Percentiles rank a stretch among this genome's conserved stretches.
phyloP scores from a whole-genome alignment of 257 asterid genomes.

The Voacanga thouarsii region DNA sequence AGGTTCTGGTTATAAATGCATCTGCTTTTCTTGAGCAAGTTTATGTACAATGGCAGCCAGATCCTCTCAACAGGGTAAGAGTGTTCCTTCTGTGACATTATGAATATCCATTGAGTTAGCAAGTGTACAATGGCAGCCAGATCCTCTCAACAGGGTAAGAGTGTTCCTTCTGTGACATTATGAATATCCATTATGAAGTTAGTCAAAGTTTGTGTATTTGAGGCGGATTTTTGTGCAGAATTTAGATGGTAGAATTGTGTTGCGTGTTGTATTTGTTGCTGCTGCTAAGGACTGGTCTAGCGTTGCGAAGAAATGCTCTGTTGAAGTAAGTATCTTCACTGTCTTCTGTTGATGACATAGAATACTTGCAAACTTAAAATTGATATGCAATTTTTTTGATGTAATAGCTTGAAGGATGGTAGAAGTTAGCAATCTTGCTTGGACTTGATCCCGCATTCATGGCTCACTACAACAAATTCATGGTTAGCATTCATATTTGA shows the following conservation, averaged over 20 bases:
- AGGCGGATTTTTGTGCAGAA: no score
- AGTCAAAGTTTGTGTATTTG: not conserved
- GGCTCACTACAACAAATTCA: constrained; percentile 24
- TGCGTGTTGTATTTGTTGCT: no score
- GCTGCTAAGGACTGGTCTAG: constrained; percentile 93
- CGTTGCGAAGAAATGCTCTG: constrained; percentile 88
- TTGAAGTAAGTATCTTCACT: constrained; percentile 58
- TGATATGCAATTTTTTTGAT: not conserved
- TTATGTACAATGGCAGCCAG: constrained; percentile 6
- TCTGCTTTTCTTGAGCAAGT: not conserved
- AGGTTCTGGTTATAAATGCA: not conserved
- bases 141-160: constrained; percentile 12
- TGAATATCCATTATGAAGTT: no score
- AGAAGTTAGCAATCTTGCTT: no score
- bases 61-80: constrained; percentile 12
- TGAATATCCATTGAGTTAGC: no score
- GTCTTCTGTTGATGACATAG: not conserved
- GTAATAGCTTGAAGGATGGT: not conserved
- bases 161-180: constrained; percentile 17
- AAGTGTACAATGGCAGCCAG: constrained; percentile 5
- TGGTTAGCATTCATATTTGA: no score
- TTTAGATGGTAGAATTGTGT: no score
- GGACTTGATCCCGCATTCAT: not conserved
- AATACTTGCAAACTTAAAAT: not conserved
- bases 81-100: constrained; percentile 17